Conservation (phyloP, 1,284 basidiomycete genomes). For the Psilocybe mexicana region DNA sequence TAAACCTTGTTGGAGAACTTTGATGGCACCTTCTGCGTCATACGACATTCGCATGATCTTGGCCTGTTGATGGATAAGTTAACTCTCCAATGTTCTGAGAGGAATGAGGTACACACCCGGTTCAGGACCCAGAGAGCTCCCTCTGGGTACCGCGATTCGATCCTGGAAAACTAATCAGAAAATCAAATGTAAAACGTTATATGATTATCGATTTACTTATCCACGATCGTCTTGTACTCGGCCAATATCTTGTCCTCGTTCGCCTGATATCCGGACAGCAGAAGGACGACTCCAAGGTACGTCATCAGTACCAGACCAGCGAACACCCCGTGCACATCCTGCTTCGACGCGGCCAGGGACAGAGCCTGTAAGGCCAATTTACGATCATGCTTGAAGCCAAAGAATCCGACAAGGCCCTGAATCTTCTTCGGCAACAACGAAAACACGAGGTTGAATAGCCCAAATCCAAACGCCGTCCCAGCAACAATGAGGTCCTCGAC, state of each 20-base stretch:
- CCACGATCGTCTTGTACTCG: conserved; percentile 64
- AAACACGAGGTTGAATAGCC: conserved; percentile 77
- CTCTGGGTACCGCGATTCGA: conserved; percentile 60
- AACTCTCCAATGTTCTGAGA: neutral
- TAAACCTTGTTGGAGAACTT: conserved; percentile 60
- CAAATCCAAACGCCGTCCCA: conserved; percentile 75
- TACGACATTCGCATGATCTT: conserved; percentile 73
- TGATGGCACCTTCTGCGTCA: conserved; percentile 63
- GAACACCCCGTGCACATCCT: conserved; percentile 73
- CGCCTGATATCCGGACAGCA: conserved; percentile 72
- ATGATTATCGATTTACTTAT: conserved; percentile 44
- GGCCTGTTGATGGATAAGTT: conserved; percentile 44
- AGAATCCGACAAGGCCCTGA: conserved; percentile 69
- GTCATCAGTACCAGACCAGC: conserved; percentile 80
- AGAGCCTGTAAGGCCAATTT: conserved; percentile 66
- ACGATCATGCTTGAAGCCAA: conserved; percentile 74
- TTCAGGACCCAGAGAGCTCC: conserved; percentile 79
- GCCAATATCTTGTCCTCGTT: conserved; percentile 63
- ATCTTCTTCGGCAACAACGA: conserved; percentile 70
- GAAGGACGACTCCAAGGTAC: conserved; percentile 70
- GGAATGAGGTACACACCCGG: conserved; percentile 41
- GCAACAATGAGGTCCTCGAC: conserved; percentile 72
- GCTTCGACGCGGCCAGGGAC: conserved; percentile 61
- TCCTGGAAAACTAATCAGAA: conserved; percentile 21
- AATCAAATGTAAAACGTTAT: neutral